These are phyloP conservation scores for Raffaelea arxii DNA, from an alignment of 2,329 filamentous ascomycete genomes.

Conservation along the genomic window DNA sequence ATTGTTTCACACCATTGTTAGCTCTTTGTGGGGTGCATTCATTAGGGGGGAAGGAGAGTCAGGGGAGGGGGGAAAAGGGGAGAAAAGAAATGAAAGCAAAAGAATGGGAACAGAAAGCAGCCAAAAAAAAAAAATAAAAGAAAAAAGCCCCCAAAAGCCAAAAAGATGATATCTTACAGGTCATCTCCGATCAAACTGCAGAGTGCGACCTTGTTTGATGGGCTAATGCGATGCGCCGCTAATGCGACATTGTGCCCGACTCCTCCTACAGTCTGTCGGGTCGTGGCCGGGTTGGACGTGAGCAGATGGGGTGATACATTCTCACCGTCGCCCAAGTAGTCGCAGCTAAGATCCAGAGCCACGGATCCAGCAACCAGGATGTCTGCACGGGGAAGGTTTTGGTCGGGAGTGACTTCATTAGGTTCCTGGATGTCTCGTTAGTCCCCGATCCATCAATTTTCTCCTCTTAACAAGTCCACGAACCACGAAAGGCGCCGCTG, in stretches of 20 bases:
- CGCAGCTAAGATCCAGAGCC: slow-evolving; percentile 79
- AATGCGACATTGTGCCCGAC: slow-evolving; percentile 88
- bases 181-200: slow-evolving; percentile 79
- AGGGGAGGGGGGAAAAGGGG: too few species aligned
- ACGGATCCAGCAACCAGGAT: slow-evolving; percentile 88
- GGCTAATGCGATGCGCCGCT: slow-evolving; percentile 62
- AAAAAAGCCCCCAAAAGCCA: not conserved
- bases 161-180: slow-evolving; percentile 45
- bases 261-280: slow-evolving; percentile 77
- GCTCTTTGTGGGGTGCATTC: not conserved
- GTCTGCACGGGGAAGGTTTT: slow-evolving; percentile 38
- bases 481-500: too few species aligned
- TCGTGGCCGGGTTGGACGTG: slow-evolving; percentile 78
- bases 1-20: not conserved
- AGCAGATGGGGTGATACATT: slow-evolving; percentile 43
- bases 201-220: slow-evolving; percentile 52
- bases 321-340: slow-evolving; percentile 41
- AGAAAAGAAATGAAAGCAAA: not conserved
- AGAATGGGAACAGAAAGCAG: too few species aligned
- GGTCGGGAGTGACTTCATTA: too few species aligned
- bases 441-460: too few species aligned
- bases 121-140: not conserved
- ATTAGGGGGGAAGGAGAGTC: too few species aligned
- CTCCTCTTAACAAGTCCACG: too few species aligned
- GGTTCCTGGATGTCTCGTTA: too few species aligned